Evolutionary conservation across 257 asterid species (phyloP).

Genomic region (Petrea volubilis): DNA sequence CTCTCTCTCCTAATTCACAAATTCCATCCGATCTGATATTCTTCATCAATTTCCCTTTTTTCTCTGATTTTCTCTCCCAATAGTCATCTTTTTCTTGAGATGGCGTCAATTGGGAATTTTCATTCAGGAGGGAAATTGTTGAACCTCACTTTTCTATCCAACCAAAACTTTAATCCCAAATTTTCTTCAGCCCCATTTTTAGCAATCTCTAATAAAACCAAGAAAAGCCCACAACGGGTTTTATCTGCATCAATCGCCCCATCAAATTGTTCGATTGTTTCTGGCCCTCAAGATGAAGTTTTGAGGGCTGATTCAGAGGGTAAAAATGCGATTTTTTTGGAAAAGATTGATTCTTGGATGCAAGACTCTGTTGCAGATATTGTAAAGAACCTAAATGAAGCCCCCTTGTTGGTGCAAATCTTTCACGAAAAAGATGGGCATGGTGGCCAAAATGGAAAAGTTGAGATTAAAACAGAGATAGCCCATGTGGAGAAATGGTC

Average conservation of each 20-base stretch:
- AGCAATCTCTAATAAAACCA: background rate
- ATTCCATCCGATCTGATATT: too few relatives aligned
- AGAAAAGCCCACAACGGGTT: background rate
- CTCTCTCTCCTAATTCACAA: too few relatives aligned
- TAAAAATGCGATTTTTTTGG: conserved; percentile 7
- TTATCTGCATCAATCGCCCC: conserved; percentile 10
- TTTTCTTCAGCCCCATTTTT: conserved; percentile 8
- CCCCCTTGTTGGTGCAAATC: conserved; percentile 64
- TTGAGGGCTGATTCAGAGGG: background rate
- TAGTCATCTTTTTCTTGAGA: too few relatives aligned
- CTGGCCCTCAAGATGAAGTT: background rate
- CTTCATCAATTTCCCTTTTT: too few relatives aligned
- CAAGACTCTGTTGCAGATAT: conserved; percentile 55
- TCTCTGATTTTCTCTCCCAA: too few relatives aligned
- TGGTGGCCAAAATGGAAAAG: too few relatives aligned
- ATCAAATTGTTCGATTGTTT: background rate
- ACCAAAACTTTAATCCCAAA: conserved; percentile 9
- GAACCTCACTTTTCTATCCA: conserved; percentile 21
- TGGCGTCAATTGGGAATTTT: conserved; percentile 47
- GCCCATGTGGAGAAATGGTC: conserved; percentile 53
- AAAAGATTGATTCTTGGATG: conserved; percentile 63
- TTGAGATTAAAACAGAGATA: conserved; percentile 42
- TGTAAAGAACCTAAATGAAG: conserved; percentile 57
- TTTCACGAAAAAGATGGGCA: conserved; percentile 24
- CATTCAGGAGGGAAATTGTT: conserved; percentile 20